These are phyloP conservation scores for Polyporus arcularius DNA, from an alignment of 768 basidiomycete species.

Conservation along the genomic window DNA sequence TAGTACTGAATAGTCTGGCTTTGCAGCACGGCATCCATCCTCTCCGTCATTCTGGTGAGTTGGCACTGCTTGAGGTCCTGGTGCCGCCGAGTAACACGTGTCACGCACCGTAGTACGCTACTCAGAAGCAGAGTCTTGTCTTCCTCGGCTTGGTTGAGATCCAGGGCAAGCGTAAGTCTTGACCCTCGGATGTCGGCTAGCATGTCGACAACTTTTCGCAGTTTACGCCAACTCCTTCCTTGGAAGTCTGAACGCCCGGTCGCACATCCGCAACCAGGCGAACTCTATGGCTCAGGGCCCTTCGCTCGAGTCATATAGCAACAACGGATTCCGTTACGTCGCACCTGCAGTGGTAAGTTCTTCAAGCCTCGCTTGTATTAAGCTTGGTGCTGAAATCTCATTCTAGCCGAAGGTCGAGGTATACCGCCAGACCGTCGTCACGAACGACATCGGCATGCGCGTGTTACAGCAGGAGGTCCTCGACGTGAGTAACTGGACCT, in stretches of 20 bases:
- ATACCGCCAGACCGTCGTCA: no score
- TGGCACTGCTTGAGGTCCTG: not conserved
- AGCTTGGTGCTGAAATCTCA: no score
- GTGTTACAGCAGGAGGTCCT: no score
- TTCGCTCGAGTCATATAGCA: no score
- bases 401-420: no score
- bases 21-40: constrained; percentile 12
- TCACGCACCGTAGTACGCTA: not conserved
- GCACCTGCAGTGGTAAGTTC: no score
- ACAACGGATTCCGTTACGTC: no score
- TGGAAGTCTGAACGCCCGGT: constrained; percentile 16
- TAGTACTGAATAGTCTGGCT: not conserved
- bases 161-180: constrained; percentile 18
- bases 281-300: no score
- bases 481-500: no score
- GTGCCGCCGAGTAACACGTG: not conserved
- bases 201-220: not conserved
- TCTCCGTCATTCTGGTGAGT: constrained; percentile 16
- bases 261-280: not conserved
- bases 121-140: constrained; percentile 16
- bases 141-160: constrained; percentile 23
- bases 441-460: no score
- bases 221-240: constrained; percentile 21
- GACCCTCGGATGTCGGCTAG: no score
- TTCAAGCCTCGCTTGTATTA: no score